phyloP scores from a whole-genome alignment of 2,329 filamentous ascomycete genomes.

The Diplodia scrobiculata region DNA sequence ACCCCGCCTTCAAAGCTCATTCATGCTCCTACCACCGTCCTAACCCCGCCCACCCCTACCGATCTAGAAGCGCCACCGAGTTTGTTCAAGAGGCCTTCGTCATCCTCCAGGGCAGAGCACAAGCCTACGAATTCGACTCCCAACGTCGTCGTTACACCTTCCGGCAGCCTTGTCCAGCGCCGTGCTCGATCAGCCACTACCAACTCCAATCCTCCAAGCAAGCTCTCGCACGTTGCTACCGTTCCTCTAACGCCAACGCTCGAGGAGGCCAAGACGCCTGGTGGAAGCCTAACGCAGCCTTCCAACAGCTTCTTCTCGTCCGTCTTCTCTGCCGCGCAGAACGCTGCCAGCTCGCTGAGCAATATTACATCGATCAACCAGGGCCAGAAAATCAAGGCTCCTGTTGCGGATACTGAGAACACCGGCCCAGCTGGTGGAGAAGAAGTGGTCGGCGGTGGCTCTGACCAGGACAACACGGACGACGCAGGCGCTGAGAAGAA shows the following conservation, averaged over 20 bases:
- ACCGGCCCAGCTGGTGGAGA: conserved; percentile 42
- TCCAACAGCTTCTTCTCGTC: conserved; percentile 82
- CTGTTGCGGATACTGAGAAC: conserved; percentile 36
- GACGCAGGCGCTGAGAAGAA: conserved; percentile 44
- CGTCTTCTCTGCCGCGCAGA: conserved; percentile 89
- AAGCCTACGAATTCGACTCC: conserved; percentile 44
- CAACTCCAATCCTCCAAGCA: conserved; percentile 67
- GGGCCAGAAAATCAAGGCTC: conserved; percentile 49
- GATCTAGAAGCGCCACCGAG: conserved; percentile 38
- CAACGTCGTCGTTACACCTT: conserved; percentile 62
- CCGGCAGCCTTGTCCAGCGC: conserved; percentile 74
- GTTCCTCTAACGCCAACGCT: conserved; percentile 72
- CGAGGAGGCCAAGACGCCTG: conserved; percentile 66
- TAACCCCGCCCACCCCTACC: conserved; percentile 66
- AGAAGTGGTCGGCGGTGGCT: conserved; percentile 46
- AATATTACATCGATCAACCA: conserved; percentile 56
- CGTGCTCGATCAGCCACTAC: conserved; percentile 61
- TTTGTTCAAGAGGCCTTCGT: conserved; percentile 30
- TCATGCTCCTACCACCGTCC: conserved; percentile 57
- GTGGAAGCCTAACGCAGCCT: conserved; percentile 55
- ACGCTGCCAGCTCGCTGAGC: conserved; percentile 81
- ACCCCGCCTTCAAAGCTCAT: conserved; percentile 46
- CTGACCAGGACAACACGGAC: conserved; percentile 31
- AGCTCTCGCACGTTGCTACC: conserved; percentile 73
- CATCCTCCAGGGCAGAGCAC: conserved; percentile 32